Base-by-base conservation (phyloP, 805 yeast genomes). In the Saccharomycopsis fodiens region DNA sequence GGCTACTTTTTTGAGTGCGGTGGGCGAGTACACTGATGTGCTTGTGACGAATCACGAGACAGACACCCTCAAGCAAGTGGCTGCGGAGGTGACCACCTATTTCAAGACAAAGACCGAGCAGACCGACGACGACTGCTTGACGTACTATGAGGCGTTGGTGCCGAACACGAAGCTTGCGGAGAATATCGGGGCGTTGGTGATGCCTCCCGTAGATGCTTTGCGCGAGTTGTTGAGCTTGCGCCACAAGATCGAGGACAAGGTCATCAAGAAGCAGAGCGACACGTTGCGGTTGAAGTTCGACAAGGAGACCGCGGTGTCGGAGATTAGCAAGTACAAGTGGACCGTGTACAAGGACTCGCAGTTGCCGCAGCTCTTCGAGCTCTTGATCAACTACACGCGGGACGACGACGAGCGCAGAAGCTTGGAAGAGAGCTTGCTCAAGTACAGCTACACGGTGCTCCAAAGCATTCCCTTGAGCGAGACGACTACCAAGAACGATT, bases 91-190 rank as follows among this genome's bases (percentile, higher is more conserved):
- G 3, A 63, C 66, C 34, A 64, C 62, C 5, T 77, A 78, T 51
- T 59, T 74, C 45, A 69, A 67, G 35, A 59, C 58, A 31, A 56
- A 65, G 41, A 47, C 48, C 7, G 25, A 47, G 6, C 47, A 42
- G 2, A 54, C 58, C 19, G 63, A 54, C 1, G 59, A 62, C 1
- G 61, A 74, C 13, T 58, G 71, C 29, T 77, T 76, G 42, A 63
- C 58, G 4, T 82, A 73, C 54, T 66, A 78, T 38, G 63, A 68
- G 30, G 63, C 64, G 17, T 63, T 79, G 19, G 62, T 74, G 3
- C 93, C 91, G 0, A 82, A 79, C 0, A 59, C 76, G 0, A 64
- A 63, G 32, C 59, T 81, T 37, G 81, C 77, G 20, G 79, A 76
- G 31, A 55, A 70, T 6, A 60, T 79, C 3, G 79, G 78, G 0